Percentiles rank a stretch among this genome's conserved stretches.
Conservation (phyloP, 768 basidiomycete genomes). For the Suillus spraguei region DNA sequence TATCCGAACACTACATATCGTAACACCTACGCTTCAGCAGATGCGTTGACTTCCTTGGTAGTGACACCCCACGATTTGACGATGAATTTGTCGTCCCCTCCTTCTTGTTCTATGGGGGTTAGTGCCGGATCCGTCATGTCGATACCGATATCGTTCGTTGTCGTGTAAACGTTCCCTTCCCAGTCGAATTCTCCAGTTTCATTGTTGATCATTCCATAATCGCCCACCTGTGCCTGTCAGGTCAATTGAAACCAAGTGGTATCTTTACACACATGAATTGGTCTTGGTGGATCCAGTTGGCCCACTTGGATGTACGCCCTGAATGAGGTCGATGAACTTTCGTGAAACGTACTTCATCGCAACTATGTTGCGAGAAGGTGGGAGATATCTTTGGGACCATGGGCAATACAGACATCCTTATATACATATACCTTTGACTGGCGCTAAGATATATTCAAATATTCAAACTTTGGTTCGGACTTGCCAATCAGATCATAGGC, state of each 20-base stretch:
- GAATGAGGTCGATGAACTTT: conserved; percentile 40
- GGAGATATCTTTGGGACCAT: too few relatives aligned
- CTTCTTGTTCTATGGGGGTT: conserved; percentile 15
- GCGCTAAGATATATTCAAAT: neutral
- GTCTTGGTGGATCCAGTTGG: conserved; percentile 38
- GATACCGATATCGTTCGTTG: neutral
- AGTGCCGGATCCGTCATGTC: conserved; percentile 8
- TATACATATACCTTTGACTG: neutral
- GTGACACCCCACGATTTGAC: conserved; percentile 28
- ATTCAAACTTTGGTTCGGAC: neutral
- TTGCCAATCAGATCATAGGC: neutral
- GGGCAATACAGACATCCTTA: neutral
- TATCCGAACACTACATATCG: neutral
- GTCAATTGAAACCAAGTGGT: neutral
- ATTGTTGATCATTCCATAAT: conserved; percentile 27
- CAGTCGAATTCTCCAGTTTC: conserved; percentile 24
- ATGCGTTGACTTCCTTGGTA: conserved; percentile 10
- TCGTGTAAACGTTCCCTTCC: conserved; percentile 20
- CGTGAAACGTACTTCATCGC: conserved; percentile 13
- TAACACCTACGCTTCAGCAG: conserved; percentile 23
- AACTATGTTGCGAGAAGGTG: neutral
- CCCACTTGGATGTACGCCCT: conserved; percentile 36
- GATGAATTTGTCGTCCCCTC: conserved; percentile 24
- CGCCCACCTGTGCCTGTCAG: conserved; percentile 25
- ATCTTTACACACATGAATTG: conserved; percentile 21